A percentile compares a stretch with the other conserved stretches of the same genome.
These are phyloP conservation scores for Candida quercuum DNA, from an alignment of 805 yeast species.

Conservation along the genomic window DNA sequence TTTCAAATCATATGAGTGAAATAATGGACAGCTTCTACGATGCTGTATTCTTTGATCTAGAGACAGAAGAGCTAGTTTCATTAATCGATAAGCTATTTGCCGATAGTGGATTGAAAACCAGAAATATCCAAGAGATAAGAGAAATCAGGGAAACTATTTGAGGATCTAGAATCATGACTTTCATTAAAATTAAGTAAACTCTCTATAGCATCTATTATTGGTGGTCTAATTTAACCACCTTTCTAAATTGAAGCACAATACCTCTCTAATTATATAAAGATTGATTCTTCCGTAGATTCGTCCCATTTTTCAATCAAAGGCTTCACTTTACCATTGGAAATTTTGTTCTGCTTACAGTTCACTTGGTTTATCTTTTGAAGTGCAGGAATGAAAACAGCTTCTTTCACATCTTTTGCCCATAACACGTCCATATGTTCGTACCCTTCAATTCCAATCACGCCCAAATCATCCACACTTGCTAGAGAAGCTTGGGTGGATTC, in stretches of 20 bases:
- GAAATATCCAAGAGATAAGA: slow-evolving; percentile 31
- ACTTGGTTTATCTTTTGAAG: slow-evolving; percentile 40
- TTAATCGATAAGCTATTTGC: slow-evolving; percentile 35
- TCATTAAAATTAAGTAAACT: neutral
- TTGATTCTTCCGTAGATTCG: neutral
- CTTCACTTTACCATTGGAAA: neutral
- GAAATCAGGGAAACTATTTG: slow-evolving; percentile 41
- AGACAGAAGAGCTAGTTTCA: slow-evolving; percentile 30
- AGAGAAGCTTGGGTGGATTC: slow-evolving; percentile 51
- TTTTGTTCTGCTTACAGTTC: neutral
- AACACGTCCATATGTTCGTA: slow-evolving; percentile 80
- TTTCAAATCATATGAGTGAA: slow-evolving; percentile 32
- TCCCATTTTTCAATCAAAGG: slow-evolving; percentile 33
- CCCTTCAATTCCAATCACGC: slow-evolving; percentile 39
- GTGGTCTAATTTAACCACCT: slow-evolving; percentile 42
- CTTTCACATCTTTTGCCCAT: slow-evolving; percentile 63
- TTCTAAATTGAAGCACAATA: slow-evolving; percentile 37
- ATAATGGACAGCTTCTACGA: slow-evolving; percentile 35
- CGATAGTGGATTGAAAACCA: slow-evolving; percentile 31
- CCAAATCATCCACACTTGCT: slow-evolving; percentile 30
- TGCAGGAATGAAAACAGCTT: slow-evolving; percentile 32
- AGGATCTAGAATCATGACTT: too few species aligned
- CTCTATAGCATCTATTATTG: too few species aligned
- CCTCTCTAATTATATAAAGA: neutral
- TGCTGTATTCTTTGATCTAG: slow-evolving; percentile 34